A percentile compares a stretch with the other conserved stretches of the same genome.
phyloP scores from a whole-genome alignment of 208 protist species.

The Leishmania martiniquensis region DNA sequence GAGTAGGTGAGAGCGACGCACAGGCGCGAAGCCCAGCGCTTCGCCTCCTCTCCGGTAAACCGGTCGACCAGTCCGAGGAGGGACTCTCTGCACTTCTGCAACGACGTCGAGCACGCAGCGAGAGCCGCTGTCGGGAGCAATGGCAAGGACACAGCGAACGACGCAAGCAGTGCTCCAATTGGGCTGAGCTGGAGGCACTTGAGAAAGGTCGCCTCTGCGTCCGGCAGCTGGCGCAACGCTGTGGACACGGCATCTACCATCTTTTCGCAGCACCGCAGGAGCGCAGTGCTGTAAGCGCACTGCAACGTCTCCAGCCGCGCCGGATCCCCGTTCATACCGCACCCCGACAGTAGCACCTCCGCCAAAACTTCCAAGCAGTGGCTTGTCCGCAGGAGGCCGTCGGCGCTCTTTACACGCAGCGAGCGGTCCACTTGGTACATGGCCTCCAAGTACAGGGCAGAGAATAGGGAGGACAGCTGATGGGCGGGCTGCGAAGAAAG shows the following conservation, averaged over 20 bases:
- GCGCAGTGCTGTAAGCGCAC: conserved; percentile 64
- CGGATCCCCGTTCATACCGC: conserved; percentile 11
- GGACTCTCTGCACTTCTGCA: conserved; percentile 74
- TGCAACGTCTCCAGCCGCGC: conserved; percentile 30
- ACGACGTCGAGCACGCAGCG: conserved; percentile 36
- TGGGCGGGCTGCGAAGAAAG: conserved; percentile 27
- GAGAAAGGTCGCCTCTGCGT: conserved; percentile 35
- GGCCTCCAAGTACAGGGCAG: conserved; percentile 70
- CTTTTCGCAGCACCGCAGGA: conserved; percentile 71
- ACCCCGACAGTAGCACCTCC: conserved; percentile 59
- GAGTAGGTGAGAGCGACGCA: conserved; percentile 75
- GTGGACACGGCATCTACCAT: conserved; percentile 58
- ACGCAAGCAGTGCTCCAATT: conserved; percentile 79
- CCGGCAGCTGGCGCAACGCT: conserved; percentile 51
- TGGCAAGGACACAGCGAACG: conserved; percentile 79
- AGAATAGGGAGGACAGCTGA: conserved; percentile 61
- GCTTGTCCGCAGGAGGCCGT: conserved; percentile 51
- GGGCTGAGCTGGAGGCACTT: conserved; percentile 64
- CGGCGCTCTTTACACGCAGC: conserved; percentile 35
- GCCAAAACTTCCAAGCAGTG: conserved; percentile 83
- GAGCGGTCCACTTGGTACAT: conserved; percentile 68
- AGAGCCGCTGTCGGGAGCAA: conserved; percentile 66
- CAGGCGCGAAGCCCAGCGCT: conserved; percentile 58
- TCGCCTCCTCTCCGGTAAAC: conserved; percentile 20
- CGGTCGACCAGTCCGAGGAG: conserved; percentile 59